phyloP scores from a whole-genome alignment of 805 yeast genomes.

The Saccharomyces cerevisiae region DNA sequence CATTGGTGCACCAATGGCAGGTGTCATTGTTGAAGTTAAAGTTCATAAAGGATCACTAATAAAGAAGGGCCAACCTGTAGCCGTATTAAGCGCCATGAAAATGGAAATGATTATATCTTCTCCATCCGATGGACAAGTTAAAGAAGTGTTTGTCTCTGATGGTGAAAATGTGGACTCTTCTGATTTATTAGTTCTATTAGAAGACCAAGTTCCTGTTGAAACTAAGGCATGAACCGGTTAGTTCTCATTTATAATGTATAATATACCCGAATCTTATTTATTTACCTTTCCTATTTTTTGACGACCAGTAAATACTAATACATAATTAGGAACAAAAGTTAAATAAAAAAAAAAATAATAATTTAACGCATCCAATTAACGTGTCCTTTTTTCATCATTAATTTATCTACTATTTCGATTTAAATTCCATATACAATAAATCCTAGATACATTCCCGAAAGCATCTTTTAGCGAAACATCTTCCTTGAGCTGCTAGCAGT shows the following conservation, averaged over 20 bases:
- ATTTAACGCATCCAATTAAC: neutral
- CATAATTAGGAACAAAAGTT: neutral
- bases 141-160: slow-evolving; percentile 66
- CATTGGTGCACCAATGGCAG: slow-evolving; percentile 98
- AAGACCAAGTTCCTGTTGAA: slow-evolving; percentile 14
- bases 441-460: neutral
- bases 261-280: neutral
- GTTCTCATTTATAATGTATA: neutral
- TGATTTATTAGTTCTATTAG: slow-evolving; percentile 65
- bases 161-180: slow-evolving; percentile 93
- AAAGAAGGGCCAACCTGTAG: slow-evolving; percentile 90
- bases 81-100: slow-evolving; percentile 93
- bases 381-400: neutral
- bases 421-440: neutral
- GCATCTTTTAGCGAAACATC: slow-evolving; percentile 14
- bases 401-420: neutral
- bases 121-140: slow-evolving; percentile 75
- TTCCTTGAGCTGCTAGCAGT: slow-evolving; percentile 22
- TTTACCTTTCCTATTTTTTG: neutral
- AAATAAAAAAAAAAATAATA: neutral
- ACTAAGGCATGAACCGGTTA: neutral
- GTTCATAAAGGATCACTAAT: slow-evolving; percentile 77
- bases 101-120: slow-evolving; percentile 98
- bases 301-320: neutral
- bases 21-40: slow-evolving; percentile 89